These are phyloP conservation scores for Akanthomyces uredinophilus DNA, from an alignment of 2,329 filamentous ascomycete genomes.

Conservation along the genomic window DNA sequence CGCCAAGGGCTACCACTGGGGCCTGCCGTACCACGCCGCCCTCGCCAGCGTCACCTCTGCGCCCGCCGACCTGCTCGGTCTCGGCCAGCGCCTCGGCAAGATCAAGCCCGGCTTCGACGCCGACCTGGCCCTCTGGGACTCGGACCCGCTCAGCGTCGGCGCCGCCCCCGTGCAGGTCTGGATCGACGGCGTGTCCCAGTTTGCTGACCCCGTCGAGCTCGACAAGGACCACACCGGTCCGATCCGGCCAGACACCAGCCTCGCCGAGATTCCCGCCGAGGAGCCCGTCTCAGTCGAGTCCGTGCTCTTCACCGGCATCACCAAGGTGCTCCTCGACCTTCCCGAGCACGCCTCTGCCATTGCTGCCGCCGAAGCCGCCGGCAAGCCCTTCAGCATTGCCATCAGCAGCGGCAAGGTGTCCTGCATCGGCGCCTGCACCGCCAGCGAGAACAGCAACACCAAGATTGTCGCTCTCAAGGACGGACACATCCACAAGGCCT, in stretches of 20 bases:
- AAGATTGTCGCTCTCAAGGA: slow-evolving; percentile 46
- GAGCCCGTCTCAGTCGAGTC: slow-evolving; percentile 34
- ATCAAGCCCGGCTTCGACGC: slow-evolving; percentile 58
- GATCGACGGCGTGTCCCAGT: slow-evolving; percentile 58
- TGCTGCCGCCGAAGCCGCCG: slow-evolving; percentile 7
- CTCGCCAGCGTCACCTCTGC: slow-evolving; percentile 54
- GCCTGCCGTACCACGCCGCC: slow-evolving; percentile 56
- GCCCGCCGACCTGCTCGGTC: slow-evolving; percentile 52
- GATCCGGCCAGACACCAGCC: slow-evolving; percentile 34
- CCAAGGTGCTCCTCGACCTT: slow-evolving; percentile 18
- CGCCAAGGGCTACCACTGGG: slow-evolving; percentile 55
- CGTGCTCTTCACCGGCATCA: slow-evolving; percentile 43
- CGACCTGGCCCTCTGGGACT: slow-evolving; percentile 59
- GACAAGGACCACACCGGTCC: slow-evolving; percentile 41
- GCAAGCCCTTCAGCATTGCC: slow-evolving; percentile 41
- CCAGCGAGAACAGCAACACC: slow-evolving; percentile 26
- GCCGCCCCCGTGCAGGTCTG: slow-evolving; percentile 57
- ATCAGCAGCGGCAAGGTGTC: slow-evolving; percentile 48
- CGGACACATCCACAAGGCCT: slow-evolving; percentile 55
- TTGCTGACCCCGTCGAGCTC: slow-evolving; percentile 48
- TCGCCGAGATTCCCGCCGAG: slow-evolving; percentile 35
- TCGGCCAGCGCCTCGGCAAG: slow-evolving; percentile 55
- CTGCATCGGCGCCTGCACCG: slow-evolving; percentile 51
- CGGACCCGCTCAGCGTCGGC: slow-evolving; percentile 55
- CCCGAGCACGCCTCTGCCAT: slow-evolving; percentile 16